These are phyloP conservation scores for Ogataea degrootiae DNA, from an alignment of 805 yeast species.

Conservation along the genomic window DNA sequence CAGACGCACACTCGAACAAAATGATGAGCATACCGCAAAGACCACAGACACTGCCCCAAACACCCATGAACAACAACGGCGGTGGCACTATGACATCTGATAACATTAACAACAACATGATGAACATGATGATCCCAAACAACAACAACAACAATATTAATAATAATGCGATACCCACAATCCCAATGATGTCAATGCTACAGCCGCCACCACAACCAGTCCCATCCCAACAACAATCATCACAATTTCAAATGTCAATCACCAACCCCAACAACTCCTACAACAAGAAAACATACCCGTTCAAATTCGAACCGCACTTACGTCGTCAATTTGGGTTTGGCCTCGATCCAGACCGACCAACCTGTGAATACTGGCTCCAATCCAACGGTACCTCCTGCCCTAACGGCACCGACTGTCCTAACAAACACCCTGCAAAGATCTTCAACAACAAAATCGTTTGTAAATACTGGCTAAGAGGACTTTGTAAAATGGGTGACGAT, in stretches of 20 bases:
- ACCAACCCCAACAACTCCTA: not conserved
- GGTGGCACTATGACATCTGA: not conserved
- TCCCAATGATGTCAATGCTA: slow-evolving; percentile 9
- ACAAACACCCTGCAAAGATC: slow-evolving; percentile 66
- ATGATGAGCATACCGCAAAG: slow-evolving; percentile 18
- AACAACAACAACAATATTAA: not conserved
- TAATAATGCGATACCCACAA: slow-evolving; percentile 7
- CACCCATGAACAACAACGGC: not conserved
- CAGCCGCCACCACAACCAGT: not conserved
- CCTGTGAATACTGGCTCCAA: slow-evolving; percentile 67
- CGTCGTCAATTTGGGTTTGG: slow-evolving; percentile 77
- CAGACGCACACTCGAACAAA: not conserved
- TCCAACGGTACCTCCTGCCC: slow-evolving; percentile 39
- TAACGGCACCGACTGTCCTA: slow-evolving; percentile 62
- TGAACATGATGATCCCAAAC: slow-evolving; percentile 6
- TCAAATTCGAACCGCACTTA: slow-evolving; percentile 78
- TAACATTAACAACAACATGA: not conserved
- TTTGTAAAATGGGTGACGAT: slow-evolving; percentile 93
- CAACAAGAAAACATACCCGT: slow-evolving; percentile 3
- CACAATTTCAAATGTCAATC: not conserved
- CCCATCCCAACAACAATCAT: not conserved
- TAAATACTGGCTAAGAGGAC: slow-evolving; percentile 96
- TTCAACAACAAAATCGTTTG: slow-evolving; percentile 82
- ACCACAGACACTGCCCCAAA: slow-evolving; percentile 10
- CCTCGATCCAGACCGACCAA: slow-evolving; percentile 83